Conservation (phyloP, 2,329 filamentous ascomycete species). For the Calycina marina region DNA sequence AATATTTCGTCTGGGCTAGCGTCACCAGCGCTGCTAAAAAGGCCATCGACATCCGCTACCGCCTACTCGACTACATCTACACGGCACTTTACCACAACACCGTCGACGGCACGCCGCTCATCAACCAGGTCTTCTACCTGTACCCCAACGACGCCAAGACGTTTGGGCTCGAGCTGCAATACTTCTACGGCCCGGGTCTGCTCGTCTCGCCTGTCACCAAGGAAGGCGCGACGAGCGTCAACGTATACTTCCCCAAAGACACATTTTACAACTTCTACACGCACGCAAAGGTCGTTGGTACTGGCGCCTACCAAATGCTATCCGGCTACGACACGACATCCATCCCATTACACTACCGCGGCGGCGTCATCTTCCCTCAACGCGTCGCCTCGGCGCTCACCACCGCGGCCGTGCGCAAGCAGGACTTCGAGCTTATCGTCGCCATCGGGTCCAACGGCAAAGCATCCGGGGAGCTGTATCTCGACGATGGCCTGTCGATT, state of each 20-base stretch:
- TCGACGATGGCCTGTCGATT: slow-evolving; percentile 63
- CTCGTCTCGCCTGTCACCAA: slow-evolving; percentile 35
- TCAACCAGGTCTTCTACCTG: slow-evolving; percentile 58
- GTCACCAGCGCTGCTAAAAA: slow-evolving; percentile 50
- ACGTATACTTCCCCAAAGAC: slow-evolving; percentile 34
- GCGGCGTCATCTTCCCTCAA: slow-evolving; percentile 49
- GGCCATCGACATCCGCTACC: slow-evolving; percentile 59
- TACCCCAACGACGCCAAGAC: slow-evolving; percentile 41
- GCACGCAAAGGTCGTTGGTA: slow-evolving; percentile 28
- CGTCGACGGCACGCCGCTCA: slow-evolving; percentile 44
- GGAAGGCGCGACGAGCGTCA: slow-evolving; percentile 29
- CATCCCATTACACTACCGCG: slow-evolving; percentile 55
- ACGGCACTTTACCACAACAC: slow-evolving; percentile 49
- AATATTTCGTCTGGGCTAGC: slow-evolving; percentile 56
- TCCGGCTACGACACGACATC: slow-evolving; percentile 28
- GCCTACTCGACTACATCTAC: slow-evolving; percentile 67
- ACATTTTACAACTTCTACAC: slow-evolving; percentile 38
- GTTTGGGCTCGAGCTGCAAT: slow-evolving; percentile 33
- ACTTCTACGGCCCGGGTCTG: slow-evolving; percentile 33
- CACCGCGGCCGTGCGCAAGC: slow-evolving; percentile 44
- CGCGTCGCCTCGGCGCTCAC: slow-evolving; percentile 44
- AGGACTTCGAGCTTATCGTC: slow-evolving; percentile 58
- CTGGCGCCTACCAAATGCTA: slow-evolving; percentile 26
- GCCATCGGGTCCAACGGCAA: slow-evolving; percentile 46
- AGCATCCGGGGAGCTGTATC: slow-evolving; percentile 54